Conservation (phyloP, 1,284 basidiomycete species). For the Cutaneotrichosporon dermatis region DNA sequence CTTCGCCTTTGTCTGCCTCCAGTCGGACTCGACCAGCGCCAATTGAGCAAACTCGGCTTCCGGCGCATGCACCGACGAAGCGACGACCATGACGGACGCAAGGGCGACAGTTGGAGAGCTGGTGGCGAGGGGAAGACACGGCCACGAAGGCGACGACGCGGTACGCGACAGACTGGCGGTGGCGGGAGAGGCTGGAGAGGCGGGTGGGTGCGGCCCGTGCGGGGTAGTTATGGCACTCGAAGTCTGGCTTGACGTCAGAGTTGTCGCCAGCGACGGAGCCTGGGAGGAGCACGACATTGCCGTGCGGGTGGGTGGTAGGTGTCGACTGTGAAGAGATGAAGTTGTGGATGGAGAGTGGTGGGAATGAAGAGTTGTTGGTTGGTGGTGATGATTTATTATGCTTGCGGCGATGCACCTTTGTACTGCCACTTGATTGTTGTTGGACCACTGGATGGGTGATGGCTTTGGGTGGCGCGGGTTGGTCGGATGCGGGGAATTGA, state of each 20-base stretch:
- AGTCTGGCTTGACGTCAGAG: too few relatives aligned
- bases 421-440: too few relatives aligned
- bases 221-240: not conserved
- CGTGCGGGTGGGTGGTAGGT: not conserved
- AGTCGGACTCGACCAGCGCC: not conserved
- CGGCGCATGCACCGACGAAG: not conserved
- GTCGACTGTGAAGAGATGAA: not conserved
- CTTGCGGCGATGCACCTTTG: too few relatives aligned
- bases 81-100: not conserved
- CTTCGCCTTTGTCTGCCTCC: not conserved
- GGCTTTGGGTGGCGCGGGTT: too few relatives aligned
- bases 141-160: not conserved
- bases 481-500: too few relatives aligned
- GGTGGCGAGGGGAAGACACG: too few relatives aligned
- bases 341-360: not conserved
- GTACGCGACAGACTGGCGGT: not conserved
- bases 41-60: not conserved
- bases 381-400: too few relatives aligned
- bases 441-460: too few relatives aligned
- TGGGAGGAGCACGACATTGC: not conserved
- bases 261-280: not conserved
- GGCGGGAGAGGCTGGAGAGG: not conserved
- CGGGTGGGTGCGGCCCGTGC: not conserved
- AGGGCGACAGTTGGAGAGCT: not conserved
- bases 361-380: not conserved